Percentiles rank a stretch among this genome's conserved stretches.
phyloP scores from a whole-genome alignment of 2,329 filamentous ascomycete genomes.

The Aspergillus neotritici region DNA sequence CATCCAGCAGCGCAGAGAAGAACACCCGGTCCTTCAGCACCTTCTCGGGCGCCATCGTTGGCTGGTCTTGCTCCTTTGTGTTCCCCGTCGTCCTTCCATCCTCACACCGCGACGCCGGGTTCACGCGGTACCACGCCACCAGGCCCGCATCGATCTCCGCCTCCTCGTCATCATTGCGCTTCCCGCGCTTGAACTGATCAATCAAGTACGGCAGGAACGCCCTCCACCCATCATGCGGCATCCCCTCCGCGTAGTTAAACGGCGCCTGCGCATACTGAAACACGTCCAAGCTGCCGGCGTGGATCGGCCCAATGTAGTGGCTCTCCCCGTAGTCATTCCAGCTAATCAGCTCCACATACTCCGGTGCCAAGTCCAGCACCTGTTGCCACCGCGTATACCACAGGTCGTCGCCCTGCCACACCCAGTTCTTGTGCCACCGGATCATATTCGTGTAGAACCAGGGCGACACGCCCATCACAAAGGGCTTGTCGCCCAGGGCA shows the following conservation, averaged over 20 bases:
- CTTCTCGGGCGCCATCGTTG: conserved; percentile 14
- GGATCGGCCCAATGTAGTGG: conserved; percentile 52
- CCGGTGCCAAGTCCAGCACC: conserved; percentile 46
- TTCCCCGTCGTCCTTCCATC: conserved; percentile 26
- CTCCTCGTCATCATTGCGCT: conserved; percentile 12
- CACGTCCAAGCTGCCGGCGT: conserved; percentile 40
- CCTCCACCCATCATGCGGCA: conserved; percentile 30
- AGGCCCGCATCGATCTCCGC: conserved; percentile 22
- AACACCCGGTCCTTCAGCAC: conserved; percentile 21
- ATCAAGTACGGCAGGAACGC: conserved; percentile 32
- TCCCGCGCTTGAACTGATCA: conserved; percentile 27
- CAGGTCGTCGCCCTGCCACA: conserved; percentile 55
- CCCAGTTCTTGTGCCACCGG: conserved; percentile 56
- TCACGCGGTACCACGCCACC: conserved; percentile 26
- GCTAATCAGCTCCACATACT: conserved; percentile 52
- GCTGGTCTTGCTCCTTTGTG: conserved; percentile 22
- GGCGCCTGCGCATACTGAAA: conserved; percentile 34
- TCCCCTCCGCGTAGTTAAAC: conserved; percentile 24
- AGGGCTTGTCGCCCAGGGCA: conserved; percentile 35
- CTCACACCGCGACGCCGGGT: conserved; percentile 15
- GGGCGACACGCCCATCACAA: conserved; percentile 54
- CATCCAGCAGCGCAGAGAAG: conserved; percentile 32
- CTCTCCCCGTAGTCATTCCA: conserved; percentile 61
- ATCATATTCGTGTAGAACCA: conserved; percentile 56
- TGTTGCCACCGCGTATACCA: conserved; percentile 58